A percentile compares a stretch with the other conserved stretches of the same genome.
phyloP scores from a whole-genome alignment of 2,329 filamentous ascomycete species.

The Trichoderma cornu-damae region DNA sequence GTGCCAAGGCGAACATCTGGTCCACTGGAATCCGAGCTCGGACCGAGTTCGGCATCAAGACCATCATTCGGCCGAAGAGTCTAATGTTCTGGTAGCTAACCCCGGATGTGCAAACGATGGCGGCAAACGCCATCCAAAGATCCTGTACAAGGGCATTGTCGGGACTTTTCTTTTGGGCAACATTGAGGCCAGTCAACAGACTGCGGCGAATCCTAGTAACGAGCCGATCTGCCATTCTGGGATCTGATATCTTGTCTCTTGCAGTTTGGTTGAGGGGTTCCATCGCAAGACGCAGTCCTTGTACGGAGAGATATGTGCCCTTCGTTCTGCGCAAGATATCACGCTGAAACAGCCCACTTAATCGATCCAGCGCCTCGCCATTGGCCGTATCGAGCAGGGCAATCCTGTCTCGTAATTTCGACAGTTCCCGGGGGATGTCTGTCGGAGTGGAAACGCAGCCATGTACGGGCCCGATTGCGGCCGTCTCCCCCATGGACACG shows the following conservation, averaged over 20 bases:
- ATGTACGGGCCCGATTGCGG: not conserved
- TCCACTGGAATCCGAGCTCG: constrained; percentile 17
- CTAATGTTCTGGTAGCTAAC: constrained; percentile 21
- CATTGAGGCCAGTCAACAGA: constrained; percentile 21
- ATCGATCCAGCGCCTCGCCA: constrained; percentile 9
- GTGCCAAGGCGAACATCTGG: constrained; percentile 18
- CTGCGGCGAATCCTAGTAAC: constrained; percentile 23
- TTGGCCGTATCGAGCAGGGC: not conserved
- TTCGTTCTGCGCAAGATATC: constrained; percentile 20
- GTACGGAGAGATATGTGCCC: constrained; percentile 17
- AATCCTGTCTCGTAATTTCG: constrained; percentile 19
- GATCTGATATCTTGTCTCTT: constrained; percentile 18
- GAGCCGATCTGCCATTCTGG: constrained; percentile 18
- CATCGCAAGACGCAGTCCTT: constrained; percentile 18
- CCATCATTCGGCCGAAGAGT: constrained; percentile 21
- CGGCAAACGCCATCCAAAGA: constrained; percentile 22
- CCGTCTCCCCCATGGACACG: not conserved
- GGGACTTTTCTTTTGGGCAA: constrained; percentile 10
- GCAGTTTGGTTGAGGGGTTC: constrained; percentile 23
- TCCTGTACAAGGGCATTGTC: constrained; percentile 8
- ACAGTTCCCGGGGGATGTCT: constrained; percentile 20
- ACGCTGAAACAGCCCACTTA: constrained; percentile 17
- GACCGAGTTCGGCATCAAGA: constrained; percentile 21
- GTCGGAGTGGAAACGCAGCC: not conserved
- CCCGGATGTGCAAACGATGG: constrained; percentile 16